Conservation (phyloP, 1,284 basidiomycete species). For the Ustilago nuda region DNA sequence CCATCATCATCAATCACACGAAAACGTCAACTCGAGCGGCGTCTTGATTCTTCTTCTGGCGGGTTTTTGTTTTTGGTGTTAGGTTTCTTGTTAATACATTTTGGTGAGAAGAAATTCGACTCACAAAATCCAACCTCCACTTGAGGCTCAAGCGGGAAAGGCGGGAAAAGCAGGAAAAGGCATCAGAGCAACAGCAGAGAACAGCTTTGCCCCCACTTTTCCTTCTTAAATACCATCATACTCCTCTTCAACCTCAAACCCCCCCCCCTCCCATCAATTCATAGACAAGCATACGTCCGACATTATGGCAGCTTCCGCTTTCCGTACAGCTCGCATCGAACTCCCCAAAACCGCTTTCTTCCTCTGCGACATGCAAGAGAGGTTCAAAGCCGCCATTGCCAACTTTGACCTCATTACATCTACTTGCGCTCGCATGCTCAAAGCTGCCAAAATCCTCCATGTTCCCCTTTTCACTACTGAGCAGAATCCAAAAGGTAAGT, state of each 20-base stretch:
- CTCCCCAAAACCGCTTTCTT: conserved; percentile 61
- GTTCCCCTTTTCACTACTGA: conserved; percentile 83
- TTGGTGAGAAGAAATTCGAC: too few relatives aligned
- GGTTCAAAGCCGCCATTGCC: conserved; percentile 58
- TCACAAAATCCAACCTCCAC: too few relatives aligned
- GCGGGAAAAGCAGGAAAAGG: too few relatives aligned
- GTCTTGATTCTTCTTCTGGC: too few relatives aligned
- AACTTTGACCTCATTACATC: conserved; percentile 54
- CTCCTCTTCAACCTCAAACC: background rate
- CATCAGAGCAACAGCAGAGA: too few relatives aligned
- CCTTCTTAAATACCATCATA: background rate
- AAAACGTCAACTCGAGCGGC: too few relatives aligned
- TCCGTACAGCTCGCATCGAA: conserved; percentile 49
- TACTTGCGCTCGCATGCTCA: conserved; percentile 58
- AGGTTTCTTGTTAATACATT: too few relatives aligned
- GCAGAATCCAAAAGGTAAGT: conserved; percentile 81
- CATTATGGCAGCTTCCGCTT: conserved; percentile 20
- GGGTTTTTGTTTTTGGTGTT: too few relatives aligned
- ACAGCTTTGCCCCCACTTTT: too few relatives aligned
- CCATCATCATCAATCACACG: too few relatives aligned
- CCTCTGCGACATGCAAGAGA: conserved; percentile 64
- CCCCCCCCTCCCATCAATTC: background rate
- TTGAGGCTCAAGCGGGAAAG: background rate
- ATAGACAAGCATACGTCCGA: background rate
- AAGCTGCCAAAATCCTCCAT: conserved; percentile 73